Conservation (phyloP, 345 rosid species). For the Syzygium jambos region DNA sequence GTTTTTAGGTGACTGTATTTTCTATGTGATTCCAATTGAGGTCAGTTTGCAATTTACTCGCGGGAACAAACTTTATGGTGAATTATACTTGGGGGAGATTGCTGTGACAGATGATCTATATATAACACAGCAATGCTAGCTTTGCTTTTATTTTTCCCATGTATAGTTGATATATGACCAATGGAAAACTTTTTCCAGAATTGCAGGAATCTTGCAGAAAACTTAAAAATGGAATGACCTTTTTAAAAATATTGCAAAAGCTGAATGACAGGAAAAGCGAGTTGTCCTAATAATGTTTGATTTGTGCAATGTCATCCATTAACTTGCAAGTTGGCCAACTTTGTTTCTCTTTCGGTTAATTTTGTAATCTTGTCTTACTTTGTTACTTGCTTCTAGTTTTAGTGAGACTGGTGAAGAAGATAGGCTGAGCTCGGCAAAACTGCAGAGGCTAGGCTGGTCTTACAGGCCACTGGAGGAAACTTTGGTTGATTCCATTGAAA, state of each 20-base stretch:
- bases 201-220: background rate
- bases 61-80: background rate
- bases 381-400: constrained; percentile 12
- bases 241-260: background rate
- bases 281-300: background rate
- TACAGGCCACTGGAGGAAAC: constrained; percentile 47
- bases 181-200: no score
- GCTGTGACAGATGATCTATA: background rate
- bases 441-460: constrained; percentile 47
- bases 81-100: background rate
- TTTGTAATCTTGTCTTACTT: background rate
- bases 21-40: background rate
- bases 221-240: background rate
- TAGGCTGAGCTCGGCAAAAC: background rate
- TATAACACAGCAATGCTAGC: background rate
- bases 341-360: background rate
- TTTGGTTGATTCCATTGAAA: constrained; percentile 38
- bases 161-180: background rate
- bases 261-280: background rate
- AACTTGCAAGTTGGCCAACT: background rate
- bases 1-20: background rate
- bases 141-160: background rate
- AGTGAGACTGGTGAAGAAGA: constrained; percentile 7
- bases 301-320: background rate
- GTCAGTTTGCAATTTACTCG: background rate